These are phyloP conservation scores for Neoascochyta sp. DNA, from an alignment of 2,329 filamentous ascomycete genomes.

Conservation along the genomic window DNA sequence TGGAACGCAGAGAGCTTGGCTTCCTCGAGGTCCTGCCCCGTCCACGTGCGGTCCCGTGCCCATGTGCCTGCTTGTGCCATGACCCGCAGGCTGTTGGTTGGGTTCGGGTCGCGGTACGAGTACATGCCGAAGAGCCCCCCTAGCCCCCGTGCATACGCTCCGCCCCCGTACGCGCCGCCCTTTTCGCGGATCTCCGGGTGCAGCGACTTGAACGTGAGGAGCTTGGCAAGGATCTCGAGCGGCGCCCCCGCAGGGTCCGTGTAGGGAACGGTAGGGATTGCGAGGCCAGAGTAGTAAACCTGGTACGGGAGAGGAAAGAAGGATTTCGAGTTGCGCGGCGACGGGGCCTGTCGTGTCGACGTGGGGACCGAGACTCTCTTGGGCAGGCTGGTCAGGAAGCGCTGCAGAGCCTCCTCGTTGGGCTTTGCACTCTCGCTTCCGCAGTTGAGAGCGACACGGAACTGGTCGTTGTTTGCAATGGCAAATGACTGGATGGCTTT, in stretches of 20 bases:
- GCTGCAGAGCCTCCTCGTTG: conserved; percentile 68
- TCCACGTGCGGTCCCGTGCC: conserved; percentile 78
- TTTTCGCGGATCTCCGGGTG: conserved; percentile 98
- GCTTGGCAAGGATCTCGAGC: conserved; percentile 82
- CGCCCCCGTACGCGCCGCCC: conserved; percentile 91
- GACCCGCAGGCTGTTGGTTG: conserved; percentile 78
- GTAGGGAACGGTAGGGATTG: conserved; percentile 81
- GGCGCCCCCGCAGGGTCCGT: conserved; percentile 69
- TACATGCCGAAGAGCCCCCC: conserved; percentile 91
- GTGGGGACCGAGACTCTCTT: conserved; percentile 26
- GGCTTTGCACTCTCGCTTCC: conserved; percentile 65
- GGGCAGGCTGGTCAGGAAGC: conserved; percentile 65
- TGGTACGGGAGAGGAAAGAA: conserved; percentile 96
- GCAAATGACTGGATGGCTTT: conserved; percentile 80
- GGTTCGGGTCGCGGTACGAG: conserved; percentile 95
- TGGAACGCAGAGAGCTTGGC: conserved; percentile 96
- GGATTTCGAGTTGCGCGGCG: conserved; percentile 56
- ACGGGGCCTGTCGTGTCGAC: conserved; percentile 32
- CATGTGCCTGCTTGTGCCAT: conserved; percentile 80
- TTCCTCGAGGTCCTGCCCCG: conserved; percentile 82
- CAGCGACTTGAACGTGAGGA: conserved; percentile 92
- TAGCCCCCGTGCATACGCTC: conserved; percentile 74
- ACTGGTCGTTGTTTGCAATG: conserved; percentile 60
- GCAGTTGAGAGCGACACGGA: conserved; percentile 84
- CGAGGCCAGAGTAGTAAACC: conserved; percentile 87